A percentile compares a stretch with the other conserved stretches of the same genome.
Conservation (phyloP, 2,329 filamentous ascomycete species). For the Claviceps cyperi region DNA sequence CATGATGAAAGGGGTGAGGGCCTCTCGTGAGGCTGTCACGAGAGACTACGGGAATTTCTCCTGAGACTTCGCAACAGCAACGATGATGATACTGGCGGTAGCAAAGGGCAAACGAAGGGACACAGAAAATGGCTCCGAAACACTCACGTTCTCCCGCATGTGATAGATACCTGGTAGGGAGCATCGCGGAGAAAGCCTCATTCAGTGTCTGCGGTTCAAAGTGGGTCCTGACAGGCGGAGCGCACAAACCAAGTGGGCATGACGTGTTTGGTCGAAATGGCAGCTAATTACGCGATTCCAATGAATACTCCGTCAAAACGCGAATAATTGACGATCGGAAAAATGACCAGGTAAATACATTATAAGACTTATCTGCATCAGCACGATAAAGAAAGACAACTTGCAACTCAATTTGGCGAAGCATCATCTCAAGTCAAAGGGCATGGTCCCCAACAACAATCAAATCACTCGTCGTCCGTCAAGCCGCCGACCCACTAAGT, state of each 20-base stretch:
- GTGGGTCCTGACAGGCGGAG: not conserved
- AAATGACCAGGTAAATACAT: too few species aligned
- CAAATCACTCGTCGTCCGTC: not conserved
- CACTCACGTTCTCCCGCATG: not conserved
- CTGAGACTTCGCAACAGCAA: not conserved
- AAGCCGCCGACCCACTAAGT: not conserved
- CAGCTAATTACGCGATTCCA: not conserved
- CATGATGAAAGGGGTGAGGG: constrained; percentile 6
- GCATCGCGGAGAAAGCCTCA: not conserved
- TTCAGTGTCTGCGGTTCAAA: constrained; percentile 1
- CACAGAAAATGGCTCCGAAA: not conserved
- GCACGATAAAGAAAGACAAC: too few species aligned
- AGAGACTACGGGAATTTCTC: not conserved
- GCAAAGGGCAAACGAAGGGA: not conserved
- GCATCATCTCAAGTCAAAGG: too few species aligned
- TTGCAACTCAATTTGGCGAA: too few species aligned
- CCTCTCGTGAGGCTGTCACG: too few species aligned
- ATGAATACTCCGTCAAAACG: too few species aligned
- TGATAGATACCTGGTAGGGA: too few species aligned
- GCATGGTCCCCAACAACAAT: not conserved
- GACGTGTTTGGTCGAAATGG: not conserved
- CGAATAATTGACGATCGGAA: too few species aligned
- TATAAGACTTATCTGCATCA: too few species aligned
- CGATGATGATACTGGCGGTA: not conserved
- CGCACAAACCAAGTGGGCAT: not conserved